Conservation (phyloP, 345 rosid genomes). For the Brassica juncea region DNA sequence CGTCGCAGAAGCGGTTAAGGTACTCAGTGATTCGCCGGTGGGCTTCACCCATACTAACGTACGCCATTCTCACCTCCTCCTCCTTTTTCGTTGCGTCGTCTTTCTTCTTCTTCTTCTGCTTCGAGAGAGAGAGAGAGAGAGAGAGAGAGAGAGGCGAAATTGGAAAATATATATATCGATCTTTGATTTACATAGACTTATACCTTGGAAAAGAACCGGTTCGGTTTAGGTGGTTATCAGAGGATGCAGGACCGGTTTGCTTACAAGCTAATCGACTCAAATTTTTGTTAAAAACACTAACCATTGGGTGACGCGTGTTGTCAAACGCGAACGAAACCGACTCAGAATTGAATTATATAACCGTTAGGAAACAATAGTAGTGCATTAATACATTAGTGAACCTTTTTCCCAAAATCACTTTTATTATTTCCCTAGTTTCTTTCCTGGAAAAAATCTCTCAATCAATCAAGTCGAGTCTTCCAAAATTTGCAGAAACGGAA, state of each 20-base stretch:
- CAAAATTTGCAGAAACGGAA: too few species aligned
- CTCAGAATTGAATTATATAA: not conserved
- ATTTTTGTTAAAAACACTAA: too few species aligned
- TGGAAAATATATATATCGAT: too few species aligned
- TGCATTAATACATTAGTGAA: too few species aligned
- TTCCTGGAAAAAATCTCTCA: too few species aligned
- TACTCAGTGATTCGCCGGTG: slow-evolving; percentile 85
- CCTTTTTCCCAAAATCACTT: too few species aligned
- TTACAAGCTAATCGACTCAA: not conserved
- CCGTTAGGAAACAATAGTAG: too few species aligned
- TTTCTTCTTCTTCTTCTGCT: not conserved
- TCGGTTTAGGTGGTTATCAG: not conserved
- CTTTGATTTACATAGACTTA: not conserved
- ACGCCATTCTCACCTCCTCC: slow-evolving; percentile 47
- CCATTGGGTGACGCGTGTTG: not conserved
- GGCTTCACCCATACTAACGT: slow-evolving; percentile 80
- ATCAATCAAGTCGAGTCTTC: too few species aligned
- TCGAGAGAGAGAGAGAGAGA: too few species aligned
- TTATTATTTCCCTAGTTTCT: too few species aligned
- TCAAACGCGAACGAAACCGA: not conserved
- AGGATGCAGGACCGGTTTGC: not conserved
- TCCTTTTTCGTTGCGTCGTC: not conserved
- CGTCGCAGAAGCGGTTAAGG: slow-evolving; percentile 69
- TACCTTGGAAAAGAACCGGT: not conserved
- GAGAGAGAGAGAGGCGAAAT: not conserved